Conservation (phyloP, 371 early-diverging fungal genomes). For the Sporodiniella umbellata region DNA sequence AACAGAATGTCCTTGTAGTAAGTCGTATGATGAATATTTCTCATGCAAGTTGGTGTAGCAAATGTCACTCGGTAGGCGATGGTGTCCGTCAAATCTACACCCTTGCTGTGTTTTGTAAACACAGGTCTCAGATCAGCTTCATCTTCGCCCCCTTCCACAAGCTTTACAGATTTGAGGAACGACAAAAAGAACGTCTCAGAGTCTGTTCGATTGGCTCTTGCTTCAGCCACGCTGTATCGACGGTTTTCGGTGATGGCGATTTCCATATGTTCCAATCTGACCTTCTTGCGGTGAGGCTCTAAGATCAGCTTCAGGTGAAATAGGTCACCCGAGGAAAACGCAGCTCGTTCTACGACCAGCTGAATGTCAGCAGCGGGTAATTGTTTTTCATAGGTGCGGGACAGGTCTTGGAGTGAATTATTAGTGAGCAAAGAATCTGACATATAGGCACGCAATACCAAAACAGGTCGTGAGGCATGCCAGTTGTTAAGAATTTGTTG, state of each 20-base stretch:
- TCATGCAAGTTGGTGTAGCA: constrained; percentile 30
- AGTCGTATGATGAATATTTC: constrained; percentile 33
- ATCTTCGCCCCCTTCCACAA: constrained; percentile 14
- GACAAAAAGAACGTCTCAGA: constrained; percentile 17
- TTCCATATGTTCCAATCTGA: constrained; percentile 31
- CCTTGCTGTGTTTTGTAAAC: constrained; percentile 19
- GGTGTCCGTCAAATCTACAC: constrained; percentile 23
- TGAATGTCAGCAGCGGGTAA: constrained; percentile 25
- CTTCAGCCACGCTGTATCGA: constrained; percentile 20
- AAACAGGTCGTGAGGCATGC: constrained; percentile 25
- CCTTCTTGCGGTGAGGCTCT: constrained; percentile 28
- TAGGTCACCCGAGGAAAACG: constrained; percentile 35
- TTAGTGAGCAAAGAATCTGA: constrained; percentile 30
- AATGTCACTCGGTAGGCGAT: constrained; percentile 29
- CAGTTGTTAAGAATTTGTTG: constrained; percentile 21
- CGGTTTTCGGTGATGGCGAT: constrained; percentile 20
- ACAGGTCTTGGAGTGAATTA: constrained; percentile 31
- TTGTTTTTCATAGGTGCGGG: constrained; percentile 35
- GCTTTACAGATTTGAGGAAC: constrained; percentile 11
- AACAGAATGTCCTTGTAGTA: constrained; percentile 31
- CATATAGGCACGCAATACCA: constrained; percentile 33
- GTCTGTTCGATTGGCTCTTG: constrained; percentile 23
- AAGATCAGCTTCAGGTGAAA: constrained; percentile 20
- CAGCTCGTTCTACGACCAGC: constrained; percentile 29
- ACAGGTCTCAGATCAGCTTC: constrained; percentile 12